These are phyloP conservation scores for Starmerella floricola DNA, from an alignment of 805 yeast species.

Conservation along the genomic window DNA sequence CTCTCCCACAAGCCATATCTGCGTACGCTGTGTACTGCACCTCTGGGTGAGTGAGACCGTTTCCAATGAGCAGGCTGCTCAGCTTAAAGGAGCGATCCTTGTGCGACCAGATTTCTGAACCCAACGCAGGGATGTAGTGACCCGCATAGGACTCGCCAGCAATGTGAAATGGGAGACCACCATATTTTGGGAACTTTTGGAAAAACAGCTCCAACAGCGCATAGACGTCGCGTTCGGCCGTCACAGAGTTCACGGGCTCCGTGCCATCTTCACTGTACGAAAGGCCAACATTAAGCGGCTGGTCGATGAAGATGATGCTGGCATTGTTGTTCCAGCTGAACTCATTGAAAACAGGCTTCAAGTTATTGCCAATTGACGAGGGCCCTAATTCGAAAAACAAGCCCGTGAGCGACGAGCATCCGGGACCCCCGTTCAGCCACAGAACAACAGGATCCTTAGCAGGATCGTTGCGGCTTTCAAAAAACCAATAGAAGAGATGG, in stretches of 20 bases:
- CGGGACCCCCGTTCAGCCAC: conserved; percentile 96
- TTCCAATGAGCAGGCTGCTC: conserved; percentile 77
- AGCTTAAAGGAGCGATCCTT: conserved; percentile 63
- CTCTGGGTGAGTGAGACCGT: conserved; percentile 81
- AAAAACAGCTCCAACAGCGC: conserved; percentile 78
- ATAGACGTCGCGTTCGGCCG: conserved; percentile 83
- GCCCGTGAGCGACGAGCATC: conserved; percentile 90
- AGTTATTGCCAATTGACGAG: conserved; percentile 56
- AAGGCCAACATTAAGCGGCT: conserved; percentile 89
- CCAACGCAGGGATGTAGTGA: conserved; percentile 80
- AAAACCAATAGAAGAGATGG: conserved; percentile 86
- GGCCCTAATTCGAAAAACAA: conserved; percentile 91
- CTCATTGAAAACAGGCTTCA: conserved; percentile 67
- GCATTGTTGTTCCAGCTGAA: conserved; percentile 90
- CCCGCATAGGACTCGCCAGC: conserved; percentile 96
- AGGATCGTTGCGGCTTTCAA: conserved; percentile 81
- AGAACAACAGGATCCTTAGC: conserved; percentile 70
- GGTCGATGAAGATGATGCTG: conserved; percentile 81
- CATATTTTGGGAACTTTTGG: conserved; percentile 73
- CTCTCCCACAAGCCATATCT: conserved; percentile 90
- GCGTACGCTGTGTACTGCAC: conserved; percentile 68
- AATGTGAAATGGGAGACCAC: conserved; percentile 50
- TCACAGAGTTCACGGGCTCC: conserved; percentile 28
- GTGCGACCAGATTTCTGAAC: conserved; percentile 41
- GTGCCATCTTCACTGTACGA: conserved; percentile 43